Evolutionary conservation across 371 early-diverging fungal species (phyloP).

Genomic region (Mortierella sp.): DNA sequence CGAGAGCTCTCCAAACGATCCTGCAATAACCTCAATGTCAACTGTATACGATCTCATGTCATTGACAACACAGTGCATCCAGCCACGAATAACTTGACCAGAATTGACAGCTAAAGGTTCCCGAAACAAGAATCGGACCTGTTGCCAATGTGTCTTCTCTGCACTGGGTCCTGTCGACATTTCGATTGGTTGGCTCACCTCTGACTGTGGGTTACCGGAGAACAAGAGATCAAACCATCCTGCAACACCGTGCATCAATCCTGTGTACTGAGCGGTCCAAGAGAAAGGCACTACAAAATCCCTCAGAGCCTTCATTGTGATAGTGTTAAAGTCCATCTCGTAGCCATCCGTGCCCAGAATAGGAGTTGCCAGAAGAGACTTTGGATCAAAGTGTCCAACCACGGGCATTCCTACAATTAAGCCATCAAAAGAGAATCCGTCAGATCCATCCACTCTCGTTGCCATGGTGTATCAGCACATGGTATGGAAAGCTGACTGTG

Average conservation of each 20-base stretch:
- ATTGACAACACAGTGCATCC: conserved; percentile 89
- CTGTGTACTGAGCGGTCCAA: conserved; percentile 89
- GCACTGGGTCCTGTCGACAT: conserved; percentile 89
- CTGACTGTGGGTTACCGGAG: conserved; percentile 50
- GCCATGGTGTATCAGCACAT: too few relatives aligned
- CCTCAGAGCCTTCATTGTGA: conserved; percentile 78
- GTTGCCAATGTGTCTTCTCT: conserved; percentile 98
- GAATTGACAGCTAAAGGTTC: conserved; percentile 97
- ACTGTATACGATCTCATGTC: conserved; percentile 92
- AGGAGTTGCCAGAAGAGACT: conserved; percentile 79
- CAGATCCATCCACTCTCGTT: too few relatives aligned
- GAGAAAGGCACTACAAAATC: conserved; percentile 87
- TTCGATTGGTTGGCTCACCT: conserved; percentile 53
- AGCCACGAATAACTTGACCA: conserved; percentile 83
- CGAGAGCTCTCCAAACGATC: conserved; percentile 42
- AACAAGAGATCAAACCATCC: conserved; percentile 97
- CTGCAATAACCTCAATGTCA: conserved; percentile 66
- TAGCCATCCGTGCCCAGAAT: conserved; percentile 61
- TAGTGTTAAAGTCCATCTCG: conserved; percentile 86
- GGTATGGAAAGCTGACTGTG: neutral
- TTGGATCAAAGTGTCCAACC: conserved; percentile 93
- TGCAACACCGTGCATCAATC: conserved; percentile 94
- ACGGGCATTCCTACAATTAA: conserved; percentile 75
- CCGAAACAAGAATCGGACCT: conserved; percentile 92
- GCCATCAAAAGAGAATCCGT: too few relatives aligned